These are phyloP conservation scores for Hydnomerulius pinastri DNA, from an alignment of 768 basidiomycete genomes.

Conservation along the genomic window DNA sequence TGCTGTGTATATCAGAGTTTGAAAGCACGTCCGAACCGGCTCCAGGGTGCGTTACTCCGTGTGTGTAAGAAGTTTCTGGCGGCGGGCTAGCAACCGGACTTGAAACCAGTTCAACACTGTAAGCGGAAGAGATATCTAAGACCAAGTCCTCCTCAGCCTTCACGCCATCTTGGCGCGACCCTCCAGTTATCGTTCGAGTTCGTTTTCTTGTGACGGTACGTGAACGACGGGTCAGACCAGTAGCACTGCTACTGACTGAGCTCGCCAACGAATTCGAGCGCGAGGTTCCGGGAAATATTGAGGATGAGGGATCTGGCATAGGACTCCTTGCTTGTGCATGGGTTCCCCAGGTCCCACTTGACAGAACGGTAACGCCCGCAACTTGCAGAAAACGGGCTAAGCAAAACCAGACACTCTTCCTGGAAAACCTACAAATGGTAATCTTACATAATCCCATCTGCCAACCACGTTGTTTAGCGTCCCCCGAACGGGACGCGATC, in stretches of 20 bases:
- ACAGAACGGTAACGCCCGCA: conserved; percentile 10
- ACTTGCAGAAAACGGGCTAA: conserved; percentile 11
- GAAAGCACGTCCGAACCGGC: conserved; percentile 10
- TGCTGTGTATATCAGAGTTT: conserved; percentile 11
- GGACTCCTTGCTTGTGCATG: conserved; percentile 21
- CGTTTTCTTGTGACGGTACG: conserved; percentile 53
- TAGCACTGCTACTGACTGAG: conserved; percentile 48
- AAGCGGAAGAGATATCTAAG: conserved; percentile 30
- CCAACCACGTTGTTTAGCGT: too few species aligned
- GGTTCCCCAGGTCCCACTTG: conserved; percentile 21
- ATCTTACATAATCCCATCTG: conserved; percentile 26
- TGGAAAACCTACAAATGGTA: conserved; percentile 21
- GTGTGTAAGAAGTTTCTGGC: conserved; percentile 11
- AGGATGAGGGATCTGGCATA: conserved; percentile 34
- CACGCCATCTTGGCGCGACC: conserved; percentile 24
- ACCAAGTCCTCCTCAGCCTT: conserved; percentile 18
- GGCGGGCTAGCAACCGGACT: conserved; percentile 7
- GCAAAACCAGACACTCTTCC: conserved; percentile 20
- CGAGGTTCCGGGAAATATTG: conserved; percentile 30
- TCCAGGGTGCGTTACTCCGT: conserved; percentile 14
- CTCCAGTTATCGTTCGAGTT: conserved; percentile 50
- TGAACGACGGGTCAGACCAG: conserved; percentile 52
- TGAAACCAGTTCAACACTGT: conserved; percentile 14
- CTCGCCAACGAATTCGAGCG: conserved; percentile 36
- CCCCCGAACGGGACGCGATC: too few species aligned